Conservation (phyloP, 2,329 filamentous ascomycete species). For the Stagonosporopsis cucurbitacearum region DNA sequence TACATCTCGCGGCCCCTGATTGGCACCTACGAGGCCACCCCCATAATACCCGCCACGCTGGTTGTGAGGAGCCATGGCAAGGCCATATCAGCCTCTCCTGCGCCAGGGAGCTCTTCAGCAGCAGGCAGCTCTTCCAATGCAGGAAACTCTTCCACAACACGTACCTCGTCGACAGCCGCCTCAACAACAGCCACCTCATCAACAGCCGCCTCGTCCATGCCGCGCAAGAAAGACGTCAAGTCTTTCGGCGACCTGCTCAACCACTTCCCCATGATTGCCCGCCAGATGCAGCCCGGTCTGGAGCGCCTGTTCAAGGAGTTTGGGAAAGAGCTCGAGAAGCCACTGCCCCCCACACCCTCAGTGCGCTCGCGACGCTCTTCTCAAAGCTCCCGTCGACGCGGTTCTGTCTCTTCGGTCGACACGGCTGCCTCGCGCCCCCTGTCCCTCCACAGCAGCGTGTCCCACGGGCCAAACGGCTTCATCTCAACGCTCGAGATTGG, state of each 20-base stretch:
- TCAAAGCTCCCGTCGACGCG: slow-evolving; percentile 41
- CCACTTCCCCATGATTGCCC: slow-evolving; percentile 92
- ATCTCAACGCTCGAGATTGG: slow-evolving; percentile 67
- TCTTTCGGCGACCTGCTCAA: slow-evolving; percentile 89
- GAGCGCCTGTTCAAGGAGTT: slow-evolving; percentile 93
- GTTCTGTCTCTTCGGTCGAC: slow-evolving; percentile 46
- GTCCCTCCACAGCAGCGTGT: slow-evolving; percentile 48
- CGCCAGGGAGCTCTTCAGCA: slow-evolving; percentile 29
- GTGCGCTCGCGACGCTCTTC: slow-evolving; percentile 44
- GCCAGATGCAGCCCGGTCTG: slow-evolving; percentile 92
- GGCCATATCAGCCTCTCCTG: slow-evolving; percentile 5
- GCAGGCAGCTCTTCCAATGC: slow-evolving; percentile 35
- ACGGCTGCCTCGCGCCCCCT: slow-evolving; percentile 35
- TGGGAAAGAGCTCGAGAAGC: slow-evolving; percentile 81
- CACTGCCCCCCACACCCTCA: slow-evolving; percentile 75
- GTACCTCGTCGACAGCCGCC: too few species aligned
- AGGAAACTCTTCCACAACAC: slow-evolving; percentile 29
- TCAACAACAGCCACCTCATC: too few species aligned
- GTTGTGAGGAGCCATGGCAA: slow-evolving; percentile 28
- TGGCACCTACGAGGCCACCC: slow-evolving; percentile 79
- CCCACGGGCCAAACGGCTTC: slow-evolving; percentile 46
- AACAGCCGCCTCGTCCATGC: slow-evolving; percentile 51
- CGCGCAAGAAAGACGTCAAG: slow-evolving; percentile 87
- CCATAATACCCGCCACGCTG: slow-evolving; percentile 67
- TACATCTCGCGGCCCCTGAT: slow-evolving; percentile 91